Evolutionary conservation across 139 green algal genomes (phyloP), one percentile per base, ranked within the genome.

Genomic region (Chlorella sp.): DNA sequence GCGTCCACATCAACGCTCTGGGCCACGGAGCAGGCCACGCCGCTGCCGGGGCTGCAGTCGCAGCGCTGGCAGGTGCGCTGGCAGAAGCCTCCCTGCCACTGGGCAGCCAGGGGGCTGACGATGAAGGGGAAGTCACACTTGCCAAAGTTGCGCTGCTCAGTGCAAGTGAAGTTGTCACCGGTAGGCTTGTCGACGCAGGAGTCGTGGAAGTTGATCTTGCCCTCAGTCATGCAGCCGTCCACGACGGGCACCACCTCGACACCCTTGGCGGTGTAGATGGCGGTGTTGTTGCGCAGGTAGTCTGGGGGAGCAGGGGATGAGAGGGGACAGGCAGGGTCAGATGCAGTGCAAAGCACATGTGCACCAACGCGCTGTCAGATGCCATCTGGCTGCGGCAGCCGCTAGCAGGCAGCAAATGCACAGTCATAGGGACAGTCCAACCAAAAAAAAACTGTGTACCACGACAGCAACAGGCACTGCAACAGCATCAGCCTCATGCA

Each of bases 101-200:
- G 83, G 5, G 81, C 83, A 22, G 83, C 83, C 59, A 89, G 80
- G 26, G 86, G 71, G 31, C 51, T 77, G 24, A 51, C 71, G 77
- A 86, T 86, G 72, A 85, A 85, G 36, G 79, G 79, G 65, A 81
- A 80, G 74, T 77, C 74, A 61, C 79, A 85, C 73, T 85, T 85
- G 36, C 71, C 70, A 31, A 84, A 84, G 31, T 73, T 62, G 31
- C 62, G 27, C 35, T 84, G 78, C 26, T 81, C 78, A n/a, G n/a
- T n/a, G 70, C 83, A 88, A 0, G 77, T 85, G 74, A 71, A 88
- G 76, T 82, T 86, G 76, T 88, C 83, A 24, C 82, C 78, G 14
- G 87, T 90, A 30, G 84, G 84, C 75, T 88, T 89, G 83, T 91
- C 85, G 1, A 90, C 71, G 75, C 87, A 91, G 30, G 62, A 69